These are phyloP conservation scores for Stipa capillata DNA, from an alignment of 176 grass and related monocot genomes.

Conservation along the genomic window DNA sequence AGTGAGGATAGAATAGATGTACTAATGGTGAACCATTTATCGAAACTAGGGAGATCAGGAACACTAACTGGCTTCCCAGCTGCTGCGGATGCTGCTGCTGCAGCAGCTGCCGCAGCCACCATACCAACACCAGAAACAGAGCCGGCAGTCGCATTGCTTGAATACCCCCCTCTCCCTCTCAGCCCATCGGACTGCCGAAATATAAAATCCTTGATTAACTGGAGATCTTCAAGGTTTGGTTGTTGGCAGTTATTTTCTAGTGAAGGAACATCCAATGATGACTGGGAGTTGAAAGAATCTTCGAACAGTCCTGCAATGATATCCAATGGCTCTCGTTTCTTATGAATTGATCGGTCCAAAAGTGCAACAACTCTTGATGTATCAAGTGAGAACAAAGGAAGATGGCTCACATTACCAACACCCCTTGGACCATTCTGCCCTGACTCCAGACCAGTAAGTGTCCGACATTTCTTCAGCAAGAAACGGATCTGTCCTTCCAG, in stretches of 20 bases:
- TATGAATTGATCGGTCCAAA: constrained; percentile 46
- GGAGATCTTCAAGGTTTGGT: constrained; percentile 66
- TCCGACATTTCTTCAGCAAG: constrained; percentile 65
- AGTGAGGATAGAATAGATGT: constrained; percentile 54
- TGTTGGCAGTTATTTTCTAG: constrained; percentile 49
- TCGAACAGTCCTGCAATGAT: constrained; percentile 50
- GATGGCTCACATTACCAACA: constrained; percentile 39
- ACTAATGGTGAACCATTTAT: constrained; percentile 74
- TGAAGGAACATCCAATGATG: constrained; percentile 51
- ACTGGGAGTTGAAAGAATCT: constrained; percentile 49
- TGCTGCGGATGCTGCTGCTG: constrained; percentile 68
- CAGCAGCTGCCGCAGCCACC: constrained; percentile 76
- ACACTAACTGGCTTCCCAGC: constrained; percentile 54
- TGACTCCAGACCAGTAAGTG: constrained; percentile 36
- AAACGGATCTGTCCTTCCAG: constrained; percentile 65
- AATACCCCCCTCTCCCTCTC: constrained; percentile 60
- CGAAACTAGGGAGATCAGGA: constrained; percentile 65
- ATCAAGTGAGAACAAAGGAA: constrained; percentile 85
- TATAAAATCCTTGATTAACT: constrained; percentile 88
- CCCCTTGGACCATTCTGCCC: constrained; percentile 62
- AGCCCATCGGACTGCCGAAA: constrained; percentile 65
- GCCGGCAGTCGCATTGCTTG: constrained; percentile 52
- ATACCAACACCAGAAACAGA: constrained; percentile 70
- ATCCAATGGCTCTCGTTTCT: constrained; percentile 56
- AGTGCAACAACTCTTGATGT: constrained; percentile 52